Conservation (phyloP, 768 basidiomycete species). For the Sporobolomyces pararoseus region DNA sequence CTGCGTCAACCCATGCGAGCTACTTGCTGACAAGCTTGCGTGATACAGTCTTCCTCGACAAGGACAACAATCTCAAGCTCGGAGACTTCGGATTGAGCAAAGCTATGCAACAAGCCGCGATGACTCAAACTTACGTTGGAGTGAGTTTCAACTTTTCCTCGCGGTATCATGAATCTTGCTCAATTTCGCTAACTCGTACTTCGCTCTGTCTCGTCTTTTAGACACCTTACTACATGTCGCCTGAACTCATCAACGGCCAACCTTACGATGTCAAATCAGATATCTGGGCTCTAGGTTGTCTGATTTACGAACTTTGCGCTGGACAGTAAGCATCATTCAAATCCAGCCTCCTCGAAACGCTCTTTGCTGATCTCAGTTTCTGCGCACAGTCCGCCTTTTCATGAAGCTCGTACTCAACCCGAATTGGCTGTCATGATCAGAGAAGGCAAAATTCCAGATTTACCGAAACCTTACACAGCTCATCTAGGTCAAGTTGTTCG, state of each 20-base stretch:
- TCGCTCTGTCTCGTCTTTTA: too few species aligned
- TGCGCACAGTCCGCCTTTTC: slow-evolving; percentile 70
- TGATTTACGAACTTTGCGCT: slow-evolving; percentile 93
- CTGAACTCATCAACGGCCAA: slow-evolving; percentile 94
- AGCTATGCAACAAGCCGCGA: slow-evolving; percentile 77
- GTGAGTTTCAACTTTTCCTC: slow-evolving; percentile 56
- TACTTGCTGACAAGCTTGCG: not conserved
- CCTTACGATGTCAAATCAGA: slow-evolving; percentile 97
- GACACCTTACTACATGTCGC: slow-evolving; percentile 99
- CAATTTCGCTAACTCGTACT: too few species aligned
- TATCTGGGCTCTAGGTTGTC: slow-evolving; percentile 96
- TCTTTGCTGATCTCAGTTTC: slow-evolving; percentile 1
- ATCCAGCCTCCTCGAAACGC: too few species aligned
- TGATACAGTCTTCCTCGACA: slow-evolving; percentile 77
- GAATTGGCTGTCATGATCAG: slow-evolving; percentile 79
- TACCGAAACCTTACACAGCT: slow-evolving; percentile 78
- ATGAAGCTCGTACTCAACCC: slow-evolving; percentile 82
- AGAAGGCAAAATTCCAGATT: slow-evolving; percentile 79
- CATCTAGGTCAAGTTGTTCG: slow-evolving; percentile 70
- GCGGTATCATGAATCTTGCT: too few species aligned
- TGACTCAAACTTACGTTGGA: slow-evolving; percentile 95
- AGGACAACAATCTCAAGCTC: slow-evolving; percentile 78
- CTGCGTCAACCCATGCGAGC: not conserved
- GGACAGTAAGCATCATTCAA: slow-evolving; percentile 67
- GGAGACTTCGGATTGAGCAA: slow-evolving; percentile 97